phyloP scores from a whole-genome alignment of 2,329 filamentous ascomycete genomes.

The Hypoxylon sp. region DNA sequence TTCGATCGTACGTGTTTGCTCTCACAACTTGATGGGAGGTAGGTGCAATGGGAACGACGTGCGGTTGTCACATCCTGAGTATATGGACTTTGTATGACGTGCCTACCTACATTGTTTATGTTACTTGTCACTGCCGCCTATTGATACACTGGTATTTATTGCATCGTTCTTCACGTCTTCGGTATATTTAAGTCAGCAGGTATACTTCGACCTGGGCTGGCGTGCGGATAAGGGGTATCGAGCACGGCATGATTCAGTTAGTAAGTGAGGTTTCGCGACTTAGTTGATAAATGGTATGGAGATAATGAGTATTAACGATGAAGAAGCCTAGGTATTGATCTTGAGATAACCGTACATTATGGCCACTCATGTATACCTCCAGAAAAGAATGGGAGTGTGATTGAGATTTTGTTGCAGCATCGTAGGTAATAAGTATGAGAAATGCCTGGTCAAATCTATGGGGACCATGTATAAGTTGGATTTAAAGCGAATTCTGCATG shows the following conservation, averaged over 20 bases:
- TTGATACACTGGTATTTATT: not conserved
- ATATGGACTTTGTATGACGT: not conserved
- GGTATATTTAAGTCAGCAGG: not conserved
- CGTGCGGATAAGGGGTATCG: not conserved
- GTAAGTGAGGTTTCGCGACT: not conserved
- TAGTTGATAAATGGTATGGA: too few species aligned
- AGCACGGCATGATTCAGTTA: not conserved
- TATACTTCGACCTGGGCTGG: too few species aligned
- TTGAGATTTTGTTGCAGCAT: not conserved
- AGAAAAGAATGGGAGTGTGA: not conserved
- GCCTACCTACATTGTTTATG: too few species aligned
- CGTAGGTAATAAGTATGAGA: not conserved
- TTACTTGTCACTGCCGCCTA: too few species aligned
- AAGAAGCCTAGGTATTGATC: not conserved
- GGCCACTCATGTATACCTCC: not conserved
- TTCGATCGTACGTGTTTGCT: slow-evolving; percentile 8
- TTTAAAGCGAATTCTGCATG: not conserved
- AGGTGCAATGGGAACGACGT: not conserved
- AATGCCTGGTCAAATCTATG: not conserved
- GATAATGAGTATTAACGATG: too few species aligned
- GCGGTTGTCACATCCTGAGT: not conserved
- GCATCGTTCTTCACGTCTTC: not conserved
- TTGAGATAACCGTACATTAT: not conserved
- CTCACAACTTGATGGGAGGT: not conserved
- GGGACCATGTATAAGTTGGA: not conserved